Evolutionary conservation across 805 yeast genomes (phyloP), one percentile per base, ranked within the genome.

Genomic region (Clavispora vitiphila): DNA sequence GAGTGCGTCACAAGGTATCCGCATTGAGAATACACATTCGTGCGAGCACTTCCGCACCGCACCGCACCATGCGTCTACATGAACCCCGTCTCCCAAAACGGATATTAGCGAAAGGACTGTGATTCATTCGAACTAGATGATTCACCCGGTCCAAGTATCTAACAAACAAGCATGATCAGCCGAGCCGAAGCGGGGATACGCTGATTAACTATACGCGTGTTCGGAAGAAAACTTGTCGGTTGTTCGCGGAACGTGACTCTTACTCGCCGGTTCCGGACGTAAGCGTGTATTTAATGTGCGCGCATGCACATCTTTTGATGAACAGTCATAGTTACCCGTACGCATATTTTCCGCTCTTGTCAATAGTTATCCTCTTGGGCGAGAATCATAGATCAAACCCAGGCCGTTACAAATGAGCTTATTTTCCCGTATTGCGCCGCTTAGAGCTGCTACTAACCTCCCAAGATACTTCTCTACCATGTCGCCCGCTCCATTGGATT

Each of bases 401-500:
- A 8, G 26, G n/a, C 11, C 16, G 30, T 4, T 26, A 9, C 32
- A 15, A 12, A 29, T 29, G 32, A 29, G 32, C 32, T 29, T 29
- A 29, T 16, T 29, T 9, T 29, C 32, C 6, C 32, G 32, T 12
- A 29, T 29, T 15, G 10, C 32, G 20, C 32, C 32, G 3, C 19
- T 29, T 15, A 29, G 20, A 20, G 32, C 32, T 12, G 32, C 40
- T n/a, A 38, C 49, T 46, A 46, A 46, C 49, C 14, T 42, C 10
- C 12, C 38, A 10, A 50, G 53, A 42, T 42, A 35, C 18, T 49
- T 50, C 12, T 47, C 54, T 23, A 49, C 49, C 47, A 49, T 50
- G 49, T 44, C 41, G 24, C 52, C 42, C 21, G 64, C 65, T 20
- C 54, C 62, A 9, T 61, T 69, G 48, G 73, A 70, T 49, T 62